Evolutionary conservation across 2,329 filamentous ascomycete genomes (phyloP).

Genomic region (Colletotrichum cordylinicola): DNA sequence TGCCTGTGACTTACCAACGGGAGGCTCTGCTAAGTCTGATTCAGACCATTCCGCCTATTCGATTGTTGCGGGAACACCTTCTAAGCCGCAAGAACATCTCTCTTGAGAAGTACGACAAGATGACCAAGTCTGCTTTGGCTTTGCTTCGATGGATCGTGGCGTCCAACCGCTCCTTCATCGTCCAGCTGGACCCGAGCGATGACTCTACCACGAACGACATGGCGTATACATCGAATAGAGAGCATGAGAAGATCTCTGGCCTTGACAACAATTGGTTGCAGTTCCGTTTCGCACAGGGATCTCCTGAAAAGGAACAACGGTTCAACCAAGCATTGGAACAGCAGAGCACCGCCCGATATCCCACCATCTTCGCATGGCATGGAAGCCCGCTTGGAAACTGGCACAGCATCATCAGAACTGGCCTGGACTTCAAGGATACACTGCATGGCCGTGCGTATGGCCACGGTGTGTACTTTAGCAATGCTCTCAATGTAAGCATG

Average conservation of each 20-base stretch:
- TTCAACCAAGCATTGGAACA: constrained; percentile 70
- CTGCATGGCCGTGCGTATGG: constrained; percentile 75
- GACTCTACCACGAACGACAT: neutral
- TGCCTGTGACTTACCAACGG: constrained; percentile 51
- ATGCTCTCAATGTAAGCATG: constrained; percentile 59
- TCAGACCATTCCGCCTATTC: constrained; percentile 65
- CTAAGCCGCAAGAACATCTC: constrained; percentile 38
- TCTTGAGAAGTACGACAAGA: constrained; percentile 53
- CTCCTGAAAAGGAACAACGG: constrained; percentile 82
- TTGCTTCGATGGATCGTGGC: constrained; percentile 88
- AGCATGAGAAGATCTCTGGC: constrained; percentile 62
- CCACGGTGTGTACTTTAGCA: constrained; percentile 82
- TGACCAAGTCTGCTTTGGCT: constrained; percentile 70
- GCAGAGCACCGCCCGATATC: constrained; percentile 47
- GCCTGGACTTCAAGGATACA: constrained; percentile 72
- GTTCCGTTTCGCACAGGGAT: constrained; percentile 87
- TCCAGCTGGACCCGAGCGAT: constrained; percentile 66
- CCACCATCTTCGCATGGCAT: constrained; percentile 87
- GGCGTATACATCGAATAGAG: constrained; percentile 8
- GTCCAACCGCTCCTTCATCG: constrained; percentile 86
- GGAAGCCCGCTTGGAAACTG: constrained; percentile 80
- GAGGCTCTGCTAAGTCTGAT: constrained; percentile 58
- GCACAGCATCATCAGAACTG: constrained; percentile 88
- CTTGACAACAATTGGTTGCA: constrained; percentile 72
- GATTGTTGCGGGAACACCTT: constrained; percentile 60